A percentile compares a stretch with the other conserved stretches of the same genome.
Conservation (phyloP, 345 rosid genomes). For the Ceriops zippeliana region DNA sequence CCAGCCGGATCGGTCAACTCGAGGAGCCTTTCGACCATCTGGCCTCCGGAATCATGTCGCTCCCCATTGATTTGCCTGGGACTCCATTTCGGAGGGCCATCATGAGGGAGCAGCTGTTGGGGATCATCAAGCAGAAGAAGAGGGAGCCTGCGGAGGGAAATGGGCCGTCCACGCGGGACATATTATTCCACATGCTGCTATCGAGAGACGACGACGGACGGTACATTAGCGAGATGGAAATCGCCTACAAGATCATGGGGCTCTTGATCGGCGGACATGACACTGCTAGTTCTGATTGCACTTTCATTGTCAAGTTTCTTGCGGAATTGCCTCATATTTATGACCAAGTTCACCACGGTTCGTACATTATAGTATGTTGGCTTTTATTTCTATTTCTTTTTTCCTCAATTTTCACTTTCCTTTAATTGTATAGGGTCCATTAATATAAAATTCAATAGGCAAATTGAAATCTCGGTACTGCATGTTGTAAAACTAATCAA, state of each 20-base stretch:
- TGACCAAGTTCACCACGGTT: slow-evolving; percentile 31
- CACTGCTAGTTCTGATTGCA: slow-evolving; percentile 39
- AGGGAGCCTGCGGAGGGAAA: slow-evolving; percentile 20
- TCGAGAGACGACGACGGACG: slow-evolving; percentile 26
- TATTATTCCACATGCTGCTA: slow-evolving; percentile 33
- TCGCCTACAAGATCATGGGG: slow-evolving; percentile 38
- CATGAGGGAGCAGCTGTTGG: slow-evolving; percentile 29
- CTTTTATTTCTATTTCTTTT: background rate
- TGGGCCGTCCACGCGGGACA: slow-evolving; percentile 24
- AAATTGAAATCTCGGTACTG: no score
- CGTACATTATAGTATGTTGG: no score
- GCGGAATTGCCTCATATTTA: slow-evolving; percentile 32
- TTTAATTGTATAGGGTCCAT: background rate
- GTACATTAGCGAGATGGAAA: slow-evolving; percentile 35
- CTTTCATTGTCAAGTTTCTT: slow-evolving; percentile 37
- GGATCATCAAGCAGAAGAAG: slow-evolving; percentile 33
- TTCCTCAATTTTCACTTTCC: background rate
- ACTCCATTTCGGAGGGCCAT: slow-evolving; percentile 30
- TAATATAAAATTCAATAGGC: no score
- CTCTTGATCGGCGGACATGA: slow-evolving; percentile 41
- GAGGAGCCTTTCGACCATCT: slow-evolving; percentile 20
- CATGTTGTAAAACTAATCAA: no score
- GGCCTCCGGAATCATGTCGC: slow-evolving; percentile 24
- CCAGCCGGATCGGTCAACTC: slow-evolving; percentile 22
- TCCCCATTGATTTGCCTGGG: slow-evolving; percentile 35